Percentiles rank a stretch among this genome's conserved stretches.
Evolutionary conservation across 129 eudicot species (phyloP).

Genomic region (Calendula officinalis): DNA sequence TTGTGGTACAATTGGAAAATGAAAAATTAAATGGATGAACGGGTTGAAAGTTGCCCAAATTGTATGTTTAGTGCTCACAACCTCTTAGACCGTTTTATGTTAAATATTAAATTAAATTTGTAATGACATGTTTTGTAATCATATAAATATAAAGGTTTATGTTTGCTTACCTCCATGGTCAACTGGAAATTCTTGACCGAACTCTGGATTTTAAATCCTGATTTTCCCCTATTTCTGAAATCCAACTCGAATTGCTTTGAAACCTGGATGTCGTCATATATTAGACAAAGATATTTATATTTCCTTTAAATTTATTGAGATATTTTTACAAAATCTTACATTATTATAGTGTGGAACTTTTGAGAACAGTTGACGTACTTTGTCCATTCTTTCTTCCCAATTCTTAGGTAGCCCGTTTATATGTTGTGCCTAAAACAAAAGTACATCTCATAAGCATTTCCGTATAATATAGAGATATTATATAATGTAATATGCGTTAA

Average conservation of each 20-base stretch:
- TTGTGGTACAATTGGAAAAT: background rate
- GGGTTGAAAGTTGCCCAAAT: background rate
- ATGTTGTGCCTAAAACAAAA: conserved; percentile 55
- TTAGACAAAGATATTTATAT: conserved; percentile 2
- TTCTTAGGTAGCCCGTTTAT: conserved; percentile 64
- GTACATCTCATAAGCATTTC: background rate
- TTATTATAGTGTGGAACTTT: conserved; percentile 76
- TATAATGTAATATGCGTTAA: background rate
- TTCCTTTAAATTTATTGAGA: background rate
- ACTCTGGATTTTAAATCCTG: conserved; percentile 74
- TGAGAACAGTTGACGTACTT: conserved; percentile 71
- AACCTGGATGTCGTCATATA: conserved; percentile 34
- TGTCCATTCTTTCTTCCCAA: conserved; percentile 69
- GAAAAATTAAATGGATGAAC: background rate
- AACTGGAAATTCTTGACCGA: conserved; percentile 92
- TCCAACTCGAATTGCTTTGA: conserved; percentile 84
- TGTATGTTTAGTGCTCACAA: background rate
- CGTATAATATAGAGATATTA: background rate
- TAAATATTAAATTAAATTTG: background rate
- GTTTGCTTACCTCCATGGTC: conserved; percentile 73
- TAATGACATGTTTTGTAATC: background rate
- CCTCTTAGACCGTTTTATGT: background rate
- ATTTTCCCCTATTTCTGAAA: conserved; percentile 77
- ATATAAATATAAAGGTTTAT: background rate
- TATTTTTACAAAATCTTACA: conserved; percentile 35